A percentile compares a stretch with the other conserved stretches of the same genome.
Evolutionary conservation across 495 filamentous ascomycete species (phyloP).

Genomic region (Talaromyces ruber): DNA sequence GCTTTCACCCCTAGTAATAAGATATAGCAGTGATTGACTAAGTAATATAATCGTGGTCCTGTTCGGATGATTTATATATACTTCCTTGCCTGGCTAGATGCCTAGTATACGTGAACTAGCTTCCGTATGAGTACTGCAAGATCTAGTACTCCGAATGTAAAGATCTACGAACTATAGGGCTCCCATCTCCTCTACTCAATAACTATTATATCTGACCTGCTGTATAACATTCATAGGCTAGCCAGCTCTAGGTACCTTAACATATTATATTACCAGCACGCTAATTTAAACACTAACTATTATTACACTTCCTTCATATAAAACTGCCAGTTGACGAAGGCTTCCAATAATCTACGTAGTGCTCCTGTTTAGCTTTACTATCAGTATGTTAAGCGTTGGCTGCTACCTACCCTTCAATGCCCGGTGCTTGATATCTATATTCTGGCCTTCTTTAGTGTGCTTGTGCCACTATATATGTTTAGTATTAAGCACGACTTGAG

Average conservation of each 20-base stretch:
- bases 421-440: constrained; percentile 40
- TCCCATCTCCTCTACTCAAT: background rate
- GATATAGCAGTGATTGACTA: background rate
- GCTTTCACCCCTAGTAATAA: background rate
- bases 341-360: background rate
- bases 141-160: background rate
- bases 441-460: constrained; percentile 40
- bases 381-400: constrained; percentile 29
- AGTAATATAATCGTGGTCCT: constrained; percentile 31
- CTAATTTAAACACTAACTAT: background rate
- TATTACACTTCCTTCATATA: background rate
- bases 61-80: constrained; percentile 44
- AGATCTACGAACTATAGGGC: background rate
- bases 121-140: constrained; percentile 25
- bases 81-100: constrained; percentile 36
- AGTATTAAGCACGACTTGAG: constrained; percentile 27
- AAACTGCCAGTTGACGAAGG: background rate
- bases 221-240: background rate
- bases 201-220: background rate
- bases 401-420: constrained; percentile 35
- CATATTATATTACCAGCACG: background rate
- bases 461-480: constrained; percentile 39
- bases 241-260: background rate
- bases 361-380: background rate
- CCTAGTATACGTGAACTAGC: constrained; percentile 24